Evolutionary conservation across 495 filamentous ascomycete species (phyloP), one percentile per base, ranked within the genome.

Genomic region (Parathielavia appendiculata): DNA sequence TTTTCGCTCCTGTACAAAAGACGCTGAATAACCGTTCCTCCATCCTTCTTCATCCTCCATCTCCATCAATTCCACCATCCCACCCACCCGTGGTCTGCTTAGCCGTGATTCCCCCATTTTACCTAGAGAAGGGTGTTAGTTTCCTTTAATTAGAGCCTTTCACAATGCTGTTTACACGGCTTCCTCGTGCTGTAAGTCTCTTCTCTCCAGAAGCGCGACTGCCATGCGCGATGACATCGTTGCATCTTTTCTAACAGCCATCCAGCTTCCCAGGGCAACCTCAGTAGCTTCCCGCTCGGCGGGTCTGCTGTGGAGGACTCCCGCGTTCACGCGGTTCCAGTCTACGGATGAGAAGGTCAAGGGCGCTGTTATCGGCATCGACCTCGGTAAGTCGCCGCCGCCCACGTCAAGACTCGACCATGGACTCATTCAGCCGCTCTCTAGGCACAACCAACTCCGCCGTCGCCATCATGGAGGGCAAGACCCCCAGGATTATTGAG

Each of bases 381-480:
- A 98, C 83, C 80, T 98, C 68, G 93, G 93, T 92, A 83, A 74
- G 88, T 83, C 56, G 1, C 19, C 4, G 23, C 23, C 54, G 30
- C 32, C 51, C 35, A 38, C 49, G 16, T 51, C 34, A 58, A 51
- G 50, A 34, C 35, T 45, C 11, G 41, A 23, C 51, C 50, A 51
- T 40, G 60, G 58, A 64, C 63, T 73, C 72, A 69, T 66, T 59
- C 51, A 2, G 13, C 12, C 19, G 46, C 22, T 30, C 40, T 16
- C 26, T 30, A 93, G 89, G 90, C 67, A 98, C 93, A 71, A 98
- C 93, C 63, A 98, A 98, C 83, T 97, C 93, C 36, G 93, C 93
- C 48, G 93, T 98, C 54, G 92, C 91, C 66, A 78, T 97, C 52
- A 96, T 97, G 90, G 93, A 98, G 81, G 93, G 93, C 71, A 95